Base-by-base conservation (phyloP, 1,284 basidiomycete species). In the Malassezia sp. region DNA sequence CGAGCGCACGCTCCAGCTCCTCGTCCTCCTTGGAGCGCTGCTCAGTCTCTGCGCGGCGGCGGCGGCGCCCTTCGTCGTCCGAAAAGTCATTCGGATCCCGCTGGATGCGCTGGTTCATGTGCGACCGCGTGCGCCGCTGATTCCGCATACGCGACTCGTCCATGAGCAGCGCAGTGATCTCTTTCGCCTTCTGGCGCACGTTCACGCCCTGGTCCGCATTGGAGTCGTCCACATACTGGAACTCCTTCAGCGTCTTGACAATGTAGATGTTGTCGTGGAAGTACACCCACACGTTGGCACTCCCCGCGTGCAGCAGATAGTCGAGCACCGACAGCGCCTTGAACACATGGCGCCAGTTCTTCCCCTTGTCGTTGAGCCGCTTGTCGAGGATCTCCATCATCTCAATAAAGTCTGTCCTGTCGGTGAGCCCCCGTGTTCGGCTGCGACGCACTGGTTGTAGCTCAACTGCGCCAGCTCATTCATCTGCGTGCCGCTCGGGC, bases 341-440 rank as follows among this genome's bases (percentile, higher is more conserved):
- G 80, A 96, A 97, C 52, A 97, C 93, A 76, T 99, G 93, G 41
- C 91, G 78, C 93, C 93, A 99, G 70, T 97, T 96, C 80, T 97
- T 97, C 31, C 93, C 93, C 76, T 96, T 97, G 75, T 99, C 93
- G 66, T 97, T 97, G 60, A 99, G 74, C 40, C 93, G 80, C 74
- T 97, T 97, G 74, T 99, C 93, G 52, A 99, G 77, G 86, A 96
- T 96, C 75, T 99, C 93, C 89, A 99, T 96, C 67, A 97, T 90
- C 74, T 99, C 93, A 24, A 97, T 87, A 73, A 99, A 97, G 70
- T 97, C 90, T 59, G 82, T 84, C 73, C 88, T 93, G 53, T 5
- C 17, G 31, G n/a, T 49, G 11, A 49, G 22, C 10, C 42, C 38
- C 26, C 3, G 28, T 36, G 22, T 24, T n/a, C n/a, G n/a, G n/a